Evolutionary conservation across 805 yeast genomes (phyloP), one percentile per base, ranked within the genome.

Genomic region (Kregervanrija fluxuum): DNA sequence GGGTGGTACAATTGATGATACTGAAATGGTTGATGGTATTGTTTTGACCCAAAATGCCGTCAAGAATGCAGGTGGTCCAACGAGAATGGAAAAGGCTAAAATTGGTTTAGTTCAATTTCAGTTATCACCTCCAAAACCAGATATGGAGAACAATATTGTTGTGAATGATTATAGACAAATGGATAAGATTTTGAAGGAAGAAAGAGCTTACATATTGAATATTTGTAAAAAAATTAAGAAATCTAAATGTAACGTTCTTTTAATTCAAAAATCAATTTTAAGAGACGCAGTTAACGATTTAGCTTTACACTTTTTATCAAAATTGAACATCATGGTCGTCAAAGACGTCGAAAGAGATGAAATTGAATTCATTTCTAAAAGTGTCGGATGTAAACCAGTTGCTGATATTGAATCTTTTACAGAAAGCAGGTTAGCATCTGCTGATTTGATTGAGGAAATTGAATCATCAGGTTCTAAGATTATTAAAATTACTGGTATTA

Each of bases 161-260:
- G 98, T 93, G 44, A 93, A 86, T 61, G 99, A 93, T 66, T 93
- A 93, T 71, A 80, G 99, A 67, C 99, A 93, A 68, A 93, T 93
- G 99, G 99, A 93, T 68, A 93, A 91, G 70, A 93, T 93, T 55
- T 74, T 93, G 62, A 93, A 95, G 62, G 99, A 93, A 69, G 99
- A 93, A 73, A 82, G 99, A 64, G 93, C 96, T 30, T 93, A 93
- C 63, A 70, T 93, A 60, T 76, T 93, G 62, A 91, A 91, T 65
- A 85, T 93, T 62, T 90, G 96, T 73, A 93, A 93, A 68, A 88
- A 87, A 63, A 88, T 93, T 69, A 93, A 95, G 63, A 93, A 93
- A 74, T 84, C 97, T 53, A 93, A 90, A 68, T 93, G 99, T 73
- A 90, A 90, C 55, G 96, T 89, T 46, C 65, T 89, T 54, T 71